Evolutionary conservation across 345 rosid genomes (phyloP).

Genomic region (Moringa oleifera): DNA sequence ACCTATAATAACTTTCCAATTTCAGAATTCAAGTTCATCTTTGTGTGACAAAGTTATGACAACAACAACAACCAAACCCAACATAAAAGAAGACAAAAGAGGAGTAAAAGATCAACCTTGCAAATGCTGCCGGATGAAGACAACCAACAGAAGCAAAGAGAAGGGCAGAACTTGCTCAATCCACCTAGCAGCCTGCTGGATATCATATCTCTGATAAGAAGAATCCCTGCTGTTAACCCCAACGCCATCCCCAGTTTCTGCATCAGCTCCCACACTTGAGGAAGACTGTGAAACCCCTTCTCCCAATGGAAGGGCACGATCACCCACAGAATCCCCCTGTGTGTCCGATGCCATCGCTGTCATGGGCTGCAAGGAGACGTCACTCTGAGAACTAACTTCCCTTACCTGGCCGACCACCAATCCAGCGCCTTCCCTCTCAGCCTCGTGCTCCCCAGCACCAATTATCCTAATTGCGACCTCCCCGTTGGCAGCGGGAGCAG

Average conservation of each 20-base stretch:
- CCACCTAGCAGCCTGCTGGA: conserved; percentile 99
- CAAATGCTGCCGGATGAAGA: conserved; percentile 97
- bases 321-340: conserved; percentile 43
- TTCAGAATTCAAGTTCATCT: neutral
- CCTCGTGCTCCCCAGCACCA: conserved; percentile 75
- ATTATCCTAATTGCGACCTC: conserved; percentile 96
- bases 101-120: conserved; percentile 45
- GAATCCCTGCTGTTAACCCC: conserved; percentile 63
- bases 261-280: conserved; percentile 36
- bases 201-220: conserved; percentile 95
- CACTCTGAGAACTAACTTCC: conserved; percentile 32
- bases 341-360: conserved; percentile 23
- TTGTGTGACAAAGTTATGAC: neutral
- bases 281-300: conserved; percentile 43
- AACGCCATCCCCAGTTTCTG: conserved; percentile 48
- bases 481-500: conserved; percentile 34
- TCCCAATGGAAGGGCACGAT: conserved; percentile 24
- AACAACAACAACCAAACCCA: neutral
- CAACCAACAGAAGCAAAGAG: conserved; percentile 92
- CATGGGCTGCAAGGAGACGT: conserved; percentile 21
- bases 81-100: neutral
- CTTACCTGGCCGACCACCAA: conserved; percentile 52
- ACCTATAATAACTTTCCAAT: neutral
- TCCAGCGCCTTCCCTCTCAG: conserved; percentile 41
- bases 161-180: conserved; percentile 97